Conservation (phyloP, 1,284 basidiomycete genomes). For the Phellopilus nigrolimitatus region DNA sequence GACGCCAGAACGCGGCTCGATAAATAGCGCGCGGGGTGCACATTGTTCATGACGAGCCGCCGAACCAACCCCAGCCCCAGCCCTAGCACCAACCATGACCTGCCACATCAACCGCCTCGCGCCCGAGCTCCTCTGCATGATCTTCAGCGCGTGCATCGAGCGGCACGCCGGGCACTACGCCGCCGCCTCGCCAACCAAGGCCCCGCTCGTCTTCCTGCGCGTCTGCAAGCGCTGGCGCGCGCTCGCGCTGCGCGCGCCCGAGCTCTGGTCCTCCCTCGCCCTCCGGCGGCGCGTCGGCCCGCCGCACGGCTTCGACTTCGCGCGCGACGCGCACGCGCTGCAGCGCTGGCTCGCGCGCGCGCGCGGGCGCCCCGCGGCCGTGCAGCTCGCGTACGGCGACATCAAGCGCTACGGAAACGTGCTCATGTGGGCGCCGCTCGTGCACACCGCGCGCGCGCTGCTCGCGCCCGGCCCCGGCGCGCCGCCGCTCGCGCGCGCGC, state of each 20-base stretch:
- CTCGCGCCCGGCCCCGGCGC: not conserved
- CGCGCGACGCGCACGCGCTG: not conserved
- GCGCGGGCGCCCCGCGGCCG: not conserved
- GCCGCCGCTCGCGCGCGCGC: conserved; percentile 1
- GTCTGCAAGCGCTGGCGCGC: conserved; percentile 5
- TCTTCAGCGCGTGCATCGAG: conserved; percentile 5
- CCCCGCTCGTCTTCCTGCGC: conserved; percentile 9
- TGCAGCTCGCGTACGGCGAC: conserved; percentile 12
- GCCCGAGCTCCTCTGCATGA: conserved; percentile 4
- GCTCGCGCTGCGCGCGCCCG: conserved; percentile 6
- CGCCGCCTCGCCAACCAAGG: not conserved
- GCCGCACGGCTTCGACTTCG: conserved; percentile 11
- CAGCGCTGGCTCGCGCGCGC: not conserved
- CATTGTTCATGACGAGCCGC: too few species aligned
- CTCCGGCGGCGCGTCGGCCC: not conserved
- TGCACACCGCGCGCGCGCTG: not conserved
- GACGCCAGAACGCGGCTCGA: too few species aligned
- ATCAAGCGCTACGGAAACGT: not conserved
- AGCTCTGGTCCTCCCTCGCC: conserved; percentile 11
- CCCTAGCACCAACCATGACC: not conserved
- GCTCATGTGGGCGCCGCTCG: conserved; percentile 10
- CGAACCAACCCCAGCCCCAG: too few species aligned
- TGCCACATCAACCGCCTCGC: conserved; percentile 5
- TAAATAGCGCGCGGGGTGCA: too few species aligned
- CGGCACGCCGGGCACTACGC: conserved; percentile 1